Evolutionary conservation across 257 asterid genomes (phyloP).

Genomic region (Prunella vulgaris): DNA sequence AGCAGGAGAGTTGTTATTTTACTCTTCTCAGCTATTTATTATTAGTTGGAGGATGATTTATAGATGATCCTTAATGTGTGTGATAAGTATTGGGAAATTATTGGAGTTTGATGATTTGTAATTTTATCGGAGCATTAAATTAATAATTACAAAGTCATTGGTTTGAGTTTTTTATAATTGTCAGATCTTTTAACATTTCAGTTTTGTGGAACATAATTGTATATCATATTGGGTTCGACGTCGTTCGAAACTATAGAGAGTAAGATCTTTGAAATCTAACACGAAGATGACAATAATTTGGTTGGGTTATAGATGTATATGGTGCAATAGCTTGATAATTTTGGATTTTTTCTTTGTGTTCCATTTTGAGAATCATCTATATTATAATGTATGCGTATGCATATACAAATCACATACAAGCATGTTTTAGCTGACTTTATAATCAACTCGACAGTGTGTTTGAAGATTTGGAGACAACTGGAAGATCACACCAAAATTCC

Average conservation of each 20-base stretch:
- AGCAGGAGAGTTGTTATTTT: too few relatives aligned
- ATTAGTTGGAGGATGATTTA: too few relatives aligned
- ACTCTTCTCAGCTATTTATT: too few relatives aligned
- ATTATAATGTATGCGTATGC: neutral
- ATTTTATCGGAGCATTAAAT: neutral
- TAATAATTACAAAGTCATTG: neutral
- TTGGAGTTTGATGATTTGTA: neutral
- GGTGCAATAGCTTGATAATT: too few relatives aligned
- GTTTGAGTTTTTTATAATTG: neutral
- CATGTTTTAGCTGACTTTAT: conserved; percentile 27
- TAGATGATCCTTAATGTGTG: neutral
- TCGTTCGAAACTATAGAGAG: neutral
- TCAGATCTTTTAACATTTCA: neutral
- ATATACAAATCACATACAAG: conserved; percentile 35
- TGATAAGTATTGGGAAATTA: neutral
- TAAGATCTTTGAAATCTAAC: neutral
- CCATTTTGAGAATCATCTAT: too few relatives aligned
- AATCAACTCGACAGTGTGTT: conserved; percentile 12
- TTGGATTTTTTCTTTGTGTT: too few relatives aligned
- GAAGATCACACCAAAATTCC: conserved; percentile 28
- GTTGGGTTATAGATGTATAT: neutral
- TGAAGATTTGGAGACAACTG: conserved; percentile 30
- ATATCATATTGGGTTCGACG: neutral
- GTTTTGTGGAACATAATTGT: conserved; percentile 9
- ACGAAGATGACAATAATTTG: neutral